Evolutionary conservation across 345 rosid species (phyloP).

Genomic region (Firmiana major): DNA sequence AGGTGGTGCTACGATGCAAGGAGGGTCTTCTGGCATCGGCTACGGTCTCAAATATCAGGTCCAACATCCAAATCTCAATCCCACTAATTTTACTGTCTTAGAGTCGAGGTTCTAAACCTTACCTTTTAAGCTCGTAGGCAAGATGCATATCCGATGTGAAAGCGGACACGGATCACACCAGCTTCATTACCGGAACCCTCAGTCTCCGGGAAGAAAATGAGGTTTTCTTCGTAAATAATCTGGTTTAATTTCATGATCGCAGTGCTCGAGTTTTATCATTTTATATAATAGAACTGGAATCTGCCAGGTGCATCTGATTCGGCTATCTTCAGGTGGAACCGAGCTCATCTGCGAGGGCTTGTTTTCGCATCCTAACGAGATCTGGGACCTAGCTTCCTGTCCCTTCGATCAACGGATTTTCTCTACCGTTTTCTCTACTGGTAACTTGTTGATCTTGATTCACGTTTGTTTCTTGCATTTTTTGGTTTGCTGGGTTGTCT

Average conservation of each 20-base stretch:
- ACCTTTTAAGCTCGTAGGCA: constrained; percentile 40
- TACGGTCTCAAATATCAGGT: constrained; percentile 95
- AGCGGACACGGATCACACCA: constrained; percentile 91
- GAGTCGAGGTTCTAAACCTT: not conserved
- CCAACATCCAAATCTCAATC: not conserved
- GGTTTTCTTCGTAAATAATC: constrained; percentile 30
- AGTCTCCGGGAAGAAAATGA: constrained; percentile 89
- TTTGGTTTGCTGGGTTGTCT: not conserved
- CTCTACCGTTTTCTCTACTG: constrained; percentile 78
- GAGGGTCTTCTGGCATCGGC: constrained; percentile 83
- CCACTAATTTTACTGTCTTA: not conserved
- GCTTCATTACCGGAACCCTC: constrained; percentile 95
- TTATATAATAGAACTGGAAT: not conserved
- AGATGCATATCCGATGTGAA: constrained; percentile 90
- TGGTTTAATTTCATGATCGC: not conserved
- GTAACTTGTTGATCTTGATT: constrained; percentile 30
- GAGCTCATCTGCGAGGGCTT: constrained; percentile 88
- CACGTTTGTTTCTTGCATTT: constrained; percentile 6
- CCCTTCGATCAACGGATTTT: constrained; percentile 93
- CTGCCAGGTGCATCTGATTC: constrained; percentile 80
- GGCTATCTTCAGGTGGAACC: constrained; percentile 81
- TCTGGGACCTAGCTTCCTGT: constrained; percentile 87
- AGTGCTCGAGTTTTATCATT: not conserved
- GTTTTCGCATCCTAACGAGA: constrained; percentile 91
- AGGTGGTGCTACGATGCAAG: constrained; percentile 58